Base-by-base conservation (phyloP, 257 asterid species). In the Ocimum tenuiflorum region DNA sequence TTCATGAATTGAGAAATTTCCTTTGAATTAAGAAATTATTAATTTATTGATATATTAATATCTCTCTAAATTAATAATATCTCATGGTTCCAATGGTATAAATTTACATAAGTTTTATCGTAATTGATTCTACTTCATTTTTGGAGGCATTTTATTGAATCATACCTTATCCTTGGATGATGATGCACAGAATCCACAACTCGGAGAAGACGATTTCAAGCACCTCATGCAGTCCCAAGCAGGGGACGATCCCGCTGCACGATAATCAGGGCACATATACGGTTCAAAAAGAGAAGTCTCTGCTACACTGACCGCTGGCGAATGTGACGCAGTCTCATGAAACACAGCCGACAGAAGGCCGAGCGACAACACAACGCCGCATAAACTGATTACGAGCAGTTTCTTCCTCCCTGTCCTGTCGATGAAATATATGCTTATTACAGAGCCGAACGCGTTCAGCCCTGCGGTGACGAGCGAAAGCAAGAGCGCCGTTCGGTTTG, bases 331-430 rank as follows among this genome's bases (percentile, higher is more conserved):
- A 0, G 79, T 73, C 63, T 68, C 79, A 24, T 71, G 72, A 27
- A 79, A 82, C 5, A 77, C 83, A 0, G 74, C 79, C 4, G 84
- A 65, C 3, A 79, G 15, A 51, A 82, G 67, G 12, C 83, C 78
- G 0, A 82, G 85, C 0, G 85, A 79, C 7, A 77, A 8, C 10
- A 57, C 52, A 9, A 79, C 76, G 5, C 85, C 85, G 7, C 69
- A 45, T 27, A 82, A 68, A 23, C 85, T 79, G 23, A 73, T 35
- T 8, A 73, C 8, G 27, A 78, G 35, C 3, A 81, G 73, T 71
- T 78, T 81, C 80, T 67, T 81, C 41, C 86, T 70, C 43, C 82
- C 86, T 0, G 78, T 75, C 66, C 73, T 69, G 65, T 81, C 82
- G 1, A 81, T 75, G 42, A 81, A 81, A 38, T 72, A 75, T 53